These are phyloP conservation scores for Lentithecium fluviatile DNA, from an alignment of 495 filamentous ascomycete genomes.

Conservation along the genomic window DNA sequence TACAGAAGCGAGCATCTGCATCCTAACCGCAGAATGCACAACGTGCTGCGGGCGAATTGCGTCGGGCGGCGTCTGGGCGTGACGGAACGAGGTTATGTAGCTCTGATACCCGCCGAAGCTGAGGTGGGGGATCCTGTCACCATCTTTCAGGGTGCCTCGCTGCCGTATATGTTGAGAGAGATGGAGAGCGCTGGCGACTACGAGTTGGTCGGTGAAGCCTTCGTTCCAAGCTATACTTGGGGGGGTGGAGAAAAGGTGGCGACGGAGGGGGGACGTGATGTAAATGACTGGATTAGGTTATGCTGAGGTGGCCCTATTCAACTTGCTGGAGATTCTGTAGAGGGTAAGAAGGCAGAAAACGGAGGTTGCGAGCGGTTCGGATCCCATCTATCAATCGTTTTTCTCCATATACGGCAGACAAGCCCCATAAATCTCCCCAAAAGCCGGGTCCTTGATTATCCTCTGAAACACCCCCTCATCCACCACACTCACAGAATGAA, in stretches of 20 bases:
- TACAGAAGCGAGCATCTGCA: background rate
- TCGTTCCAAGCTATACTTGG: no score
- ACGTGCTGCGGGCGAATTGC: background rate
- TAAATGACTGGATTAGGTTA: no score
- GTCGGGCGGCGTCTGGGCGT: background rate
- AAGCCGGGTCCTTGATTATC: slow-evolving; percentile 38
- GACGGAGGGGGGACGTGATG: no score
- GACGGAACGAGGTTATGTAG: background rate
- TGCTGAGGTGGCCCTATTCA: no score
- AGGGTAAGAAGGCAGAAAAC: no score
- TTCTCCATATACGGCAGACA: slow-evolving; percentile 46
- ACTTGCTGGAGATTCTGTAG: no score
- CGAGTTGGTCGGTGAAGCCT: no score
- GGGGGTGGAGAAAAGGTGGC: no score
- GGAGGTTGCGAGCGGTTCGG: no score
- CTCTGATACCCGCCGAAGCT: background rate
- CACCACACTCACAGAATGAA: slow-evolving; percentile 43
- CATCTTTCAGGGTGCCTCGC: background rate
- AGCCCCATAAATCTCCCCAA: slow-evolving; percentile 43
- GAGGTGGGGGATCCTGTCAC: background rate
- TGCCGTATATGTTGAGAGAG: background rate
- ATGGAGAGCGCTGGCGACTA: no score
- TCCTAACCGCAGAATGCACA: background rate
- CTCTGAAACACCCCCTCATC: slow-evolving; percentile 44
- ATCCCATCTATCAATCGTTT: slow-evolving; percentile 35